Conservation (phyloP, 2,329 filamentous ascomycete species). For the Incumbomyces delicatus region DNA sequence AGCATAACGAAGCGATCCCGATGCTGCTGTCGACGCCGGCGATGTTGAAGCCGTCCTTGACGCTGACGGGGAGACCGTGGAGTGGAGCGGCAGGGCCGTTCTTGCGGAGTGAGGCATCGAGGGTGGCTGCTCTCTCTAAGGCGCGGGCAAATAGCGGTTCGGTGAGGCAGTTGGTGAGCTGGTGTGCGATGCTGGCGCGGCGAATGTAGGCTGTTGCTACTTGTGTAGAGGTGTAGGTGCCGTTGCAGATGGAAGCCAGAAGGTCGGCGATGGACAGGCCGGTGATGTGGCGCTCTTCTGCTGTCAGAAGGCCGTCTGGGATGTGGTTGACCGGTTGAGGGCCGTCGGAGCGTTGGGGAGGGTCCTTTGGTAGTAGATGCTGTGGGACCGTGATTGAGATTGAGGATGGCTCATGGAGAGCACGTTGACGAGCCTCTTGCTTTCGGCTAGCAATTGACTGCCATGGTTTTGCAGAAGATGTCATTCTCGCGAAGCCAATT, state of each 20-base stretch:
- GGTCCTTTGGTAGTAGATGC: constrained; percentile 19
- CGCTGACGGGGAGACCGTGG: constrained; percentile 31
- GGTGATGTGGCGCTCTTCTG: not conserved
- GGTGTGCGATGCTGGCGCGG: constrained; percentile 24
- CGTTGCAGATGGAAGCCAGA: constrained; percentile 26
- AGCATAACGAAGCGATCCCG: constrained; percentile 51
- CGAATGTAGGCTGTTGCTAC: constrained; percentile 49
- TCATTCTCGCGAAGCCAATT: no score
- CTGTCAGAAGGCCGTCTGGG: constrained; percentile 39
- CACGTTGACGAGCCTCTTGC: constrained; percentile 24
- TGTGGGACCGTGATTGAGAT: constrained; percentile 30
- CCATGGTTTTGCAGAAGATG: constrained; percentile 12
- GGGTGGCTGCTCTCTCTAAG: constrained; percentile 26
- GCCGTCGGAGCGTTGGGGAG: constrained; percentile 10
- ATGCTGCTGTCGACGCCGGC: constrained; percentile 45
- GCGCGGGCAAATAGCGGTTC: constrained; percentile 31
- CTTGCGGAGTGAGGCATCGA: constrained; percentile 21
- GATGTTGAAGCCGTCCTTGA: constrained; percentile 28
- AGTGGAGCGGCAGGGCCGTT: constrained; percentile 26
- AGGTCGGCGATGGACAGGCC: constrained; percentile 42
- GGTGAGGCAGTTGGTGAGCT: constrained; percentile 28
- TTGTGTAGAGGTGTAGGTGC: constrained; percentile 31
- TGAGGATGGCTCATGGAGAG: constrained; percentile 18
- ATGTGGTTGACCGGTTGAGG: constrained; percentile 36
- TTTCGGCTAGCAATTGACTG: constrained; percentile 29